Evolutionary conservation across 2,329 filamentous ascomycete genomes (phyloP), one percentile per base, ranked within the genome.

Genomic region (Hyphodiscus sp.): DNA sequence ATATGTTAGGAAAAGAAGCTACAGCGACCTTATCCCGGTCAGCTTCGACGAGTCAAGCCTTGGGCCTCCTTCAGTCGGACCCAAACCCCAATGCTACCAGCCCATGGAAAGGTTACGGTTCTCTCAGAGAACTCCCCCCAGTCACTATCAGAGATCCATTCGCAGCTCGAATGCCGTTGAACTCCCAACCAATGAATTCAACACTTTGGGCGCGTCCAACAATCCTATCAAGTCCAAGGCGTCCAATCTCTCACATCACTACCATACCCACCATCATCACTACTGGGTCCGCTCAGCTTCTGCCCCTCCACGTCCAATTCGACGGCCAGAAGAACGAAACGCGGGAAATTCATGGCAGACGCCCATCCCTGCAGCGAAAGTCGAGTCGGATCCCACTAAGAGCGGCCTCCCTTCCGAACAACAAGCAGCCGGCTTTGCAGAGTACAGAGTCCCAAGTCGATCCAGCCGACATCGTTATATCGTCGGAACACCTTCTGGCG

Each of bases 251-350:
- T 54, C 47, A 45, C 44, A 38, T 41, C 41, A 49, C 15, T 26
- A 54, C 56, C 56, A 54, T 65, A 80, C 76, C 58, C 80, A 83
- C 61, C 79, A 83, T 61, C 80, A 83, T 66, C 80, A 83, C 69
- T 83, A 82, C 71, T 82, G 80, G 80, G 57, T 76, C 58, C 56
- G 52, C 23, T 54, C 58, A 20, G 43, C 51, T 18, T 56, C 59
- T 41, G 49, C 52, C 4, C 51, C 52, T 46, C 42, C 52, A 29
- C 23, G 38, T 18, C 41, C 60, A 56, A 41, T 43, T 54, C 16
- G 56, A 61, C 50, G 57, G 56, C 29, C 20, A 42, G 51, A 52
- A 33, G 47, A 50, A 53, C 42, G 38, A 47, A 23, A 49, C 13
- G 20, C 49, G 26, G 42, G 46, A 38, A 38, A 41, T 20, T 56